Conservation (phyloP, 345 rosid species). For the Arabidopsis thaliana region TAIR10.1 NC_003074.8:1082501-1083000, state of each 20-base stretch:
- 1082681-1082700: conserved; percentile 92
- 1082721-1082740: conserved; percentile 98
- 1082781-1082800: conserved; percentile 73
- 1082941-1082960: conserved; percentile 81
- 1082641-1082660: conserved; percentile 97
- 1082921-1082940: conserved; percentile 79
- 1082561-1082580: background rate
- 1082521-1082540: background rate
- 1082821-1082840: conserved; percentile 54
- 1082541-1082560: background rate
- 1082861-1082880: background rate
- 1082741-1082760: conserved; percentile 87
- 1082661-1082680: conserved; percentile 94
- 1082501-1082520: background rate
- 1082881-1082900: background rate
- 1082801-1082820: conserved; percentile 73
- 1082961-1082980: conserved; percentile 91
- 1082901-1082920: conserved; percentile 57
- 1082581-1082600: conserved; percentile 95
- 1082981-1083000: conserved; percentile 85
- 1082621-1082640: conserved; percentile 98
- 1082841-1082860: background rate
- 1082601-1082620: conserved; percentile 92
- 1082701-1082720: conserved; percentile 78
- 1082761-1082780: conserved; percentile 92